Percentiles rank a stretch among this genome's conserved stretches.
phyloP scores from a whole-genome alignment of 179 eudicot species.

The Sideroxylon spinosum region DNA sequence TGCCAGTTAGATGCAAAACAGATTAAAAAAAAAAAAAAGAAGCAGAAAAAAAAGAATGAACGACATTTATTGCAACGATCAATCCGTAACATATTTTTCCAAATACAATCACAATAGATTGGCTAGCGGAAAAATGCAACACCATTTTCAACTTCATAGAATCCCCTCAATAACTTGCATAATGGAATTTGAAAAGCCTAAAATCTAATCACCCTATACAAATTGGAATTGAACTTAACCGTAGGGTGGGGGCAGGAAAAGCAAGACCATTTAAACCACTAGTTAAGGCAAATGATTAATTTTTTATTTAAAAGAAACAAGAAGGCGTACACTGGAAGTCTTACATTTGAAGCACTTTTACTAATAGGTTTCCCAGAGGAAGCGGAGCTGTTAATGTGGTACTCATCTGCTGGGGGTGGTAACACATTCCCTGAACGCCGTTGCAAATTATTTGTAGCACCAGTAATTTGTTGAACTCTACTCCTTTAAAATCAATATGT shows the following conservation, averaged over 20 bases:
- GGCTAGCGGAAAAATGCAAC: constrained; percentile 1
- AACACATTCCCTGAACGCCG: constrained; percentile 37
- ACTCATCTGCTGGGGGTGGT: constrained; percentile 61
- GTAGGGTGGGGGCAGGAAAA: not conserved
- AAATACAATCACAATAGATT: not conserved
- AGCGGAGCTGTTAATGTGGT: constrained; percentile 31
- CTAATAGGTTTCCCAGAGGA: constrained; percentile 35
- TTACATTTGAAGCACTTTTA: constrained; percentile 52
- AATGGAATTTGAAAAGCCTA: not conserved
- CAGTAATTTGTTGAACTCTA: constrained; percentile 65
- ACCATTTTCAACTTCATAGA: not conserved
- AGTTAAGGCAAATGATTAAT: not conserved
- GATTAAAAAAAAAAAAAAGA: not conserved
- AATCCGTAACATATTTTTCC: not conserved
- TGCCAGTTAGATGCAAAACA: constrained; percentile 22
- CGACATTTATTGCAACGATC: constrained; percentile 10
- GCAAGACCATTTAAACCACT: not conserved
- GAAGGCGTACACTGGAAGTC: constrained; percentile 11
- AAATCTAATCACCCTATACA: not conserved
- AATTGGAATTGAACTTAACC: too few species aligned
- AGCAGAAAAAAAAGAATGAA: not conserved
- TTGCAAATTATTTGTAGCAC: constrained; percentile 36
- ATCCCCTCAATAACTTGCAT: not conserved
- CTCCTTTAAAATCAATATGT: constrained; percentile 32
- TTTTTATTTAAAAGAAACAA: not conserved